Evolutionary conservation across 345 rosid species (phyloP), one percentile per base, ranked within the genome.

Genomic region (Moringa oleifera): DNA sequence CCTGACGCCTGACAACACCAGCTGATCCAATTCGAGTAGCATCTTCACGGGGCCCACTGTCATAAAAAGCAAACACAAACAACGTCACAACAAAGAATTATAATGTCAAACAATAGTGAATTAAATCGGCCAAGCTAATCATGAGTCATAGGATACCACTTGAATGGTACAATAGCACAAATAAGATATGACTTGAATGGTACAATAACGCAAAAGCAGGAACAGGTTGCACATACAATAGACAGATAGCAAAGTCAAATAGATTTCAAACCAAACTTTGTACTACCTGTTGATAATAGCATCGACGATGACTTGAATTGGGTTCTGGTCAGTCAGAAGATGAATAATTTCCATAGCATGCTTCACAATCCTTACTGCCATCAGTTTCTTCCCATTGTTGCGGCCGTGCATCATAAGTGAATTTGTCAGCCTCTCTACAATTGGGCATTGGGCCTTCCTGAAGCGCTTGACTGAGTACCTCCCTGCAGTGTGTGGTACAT

Each of bases 1-100:
- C 98, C 75, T 93, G 98, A 53, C 97, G 89, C 73, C 98, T 83
- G 18, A 93, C 98, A 68, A 90, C 97, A 83, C 98, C 98, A 62
- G 98, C 97, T 58, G 97, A 93, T 13, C 98, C 98, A 68, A 93
- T 93, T 25, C 97, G 83, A 0, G 98, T 90, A 9, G 98, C 98
- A 78, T 90, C 98, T 64, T 93, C 98, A 59, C 97, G 83, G 0
- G 98, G 98, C 36, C 98, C 98, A 79, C 98, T 93, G 61, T 11
- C 49, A 41, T 18, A 46, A 11, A 59, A 33, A 12, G 50, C 2
- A 50, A 33, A 15, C 0, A 28, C 36, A n/a, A 33, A 13, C 10
- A 45, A 46, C 16, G 11, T 11, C 4, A 18, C 11, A 33, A 54
- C 2, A 7, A 18, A 19, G 16, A 22, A 0, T 10, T 2, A 33